These are phyloP conservation scores for Nymphaea colorata DNA, from an alignment of 164 flowering plant genomes.

Conservation along the genomic window DNA sequence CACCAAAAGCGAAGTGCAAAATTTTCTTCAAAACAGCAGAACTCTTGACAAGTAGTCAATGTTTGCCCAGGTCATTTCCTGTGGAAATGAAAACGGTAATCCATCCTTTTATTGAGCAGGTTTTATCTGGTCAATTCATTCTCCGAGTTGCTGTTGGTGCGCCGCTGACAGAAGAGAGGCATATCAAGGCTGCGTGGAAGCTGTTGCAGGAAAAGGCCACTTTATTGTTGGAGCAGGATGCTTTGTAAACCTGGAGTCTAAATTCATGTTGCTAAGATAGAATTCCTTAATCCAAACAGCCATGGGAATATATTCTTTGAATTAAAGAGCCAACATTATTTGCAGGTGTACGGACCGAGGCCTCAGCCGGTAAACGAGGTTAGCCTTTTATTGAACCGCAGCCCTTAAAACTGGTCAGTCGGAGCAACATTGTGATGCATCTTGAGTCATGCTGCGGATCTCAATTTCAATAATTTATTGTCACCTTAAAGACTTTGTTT, in stretches of 20 bases:
- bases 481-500: too few species aligned
- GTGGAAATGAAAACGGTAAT: background rate
- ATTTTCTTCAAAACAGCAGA: background rate
- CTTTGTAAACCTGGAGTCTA: background rate
- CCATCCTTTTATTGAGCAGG: slow-evolving; percentile 24
- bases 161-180: slow-evolving; percentile 78
- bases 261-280: too few species aligned
- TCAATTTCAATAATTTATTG: too few species aligned
- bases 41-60: background rate
- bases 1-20: background rate
- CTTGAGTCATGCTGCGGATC: too few species aligned
- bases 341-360: too few species aligned
- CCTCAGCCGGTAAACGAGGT: too few species aligned
- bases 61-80: background rate
- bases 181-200: slow-evolving; percentile 63
- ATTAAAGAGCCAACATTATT: too few species aligned
- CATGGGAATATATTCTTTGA: too few species aligned
- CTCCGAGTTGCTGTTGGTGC: slow-evolving; percentile 73
- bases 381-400: too few species aligned
- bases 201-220: slow-evolving; percentile 63
- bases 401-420: too few species aligned
- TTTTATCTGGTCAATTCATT: slow-evolving; percentile 46
- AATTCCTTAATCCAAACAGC: too few species aligned
- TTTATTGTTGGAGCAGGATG: slow-evolving; percentile 14
- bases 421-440: too few species aligned